These are phyloP conservation scores for Phytophthora brassicae DNA, from an alignment of 352 stramenopile genomes.

Conservation along the genomic window DNA sequence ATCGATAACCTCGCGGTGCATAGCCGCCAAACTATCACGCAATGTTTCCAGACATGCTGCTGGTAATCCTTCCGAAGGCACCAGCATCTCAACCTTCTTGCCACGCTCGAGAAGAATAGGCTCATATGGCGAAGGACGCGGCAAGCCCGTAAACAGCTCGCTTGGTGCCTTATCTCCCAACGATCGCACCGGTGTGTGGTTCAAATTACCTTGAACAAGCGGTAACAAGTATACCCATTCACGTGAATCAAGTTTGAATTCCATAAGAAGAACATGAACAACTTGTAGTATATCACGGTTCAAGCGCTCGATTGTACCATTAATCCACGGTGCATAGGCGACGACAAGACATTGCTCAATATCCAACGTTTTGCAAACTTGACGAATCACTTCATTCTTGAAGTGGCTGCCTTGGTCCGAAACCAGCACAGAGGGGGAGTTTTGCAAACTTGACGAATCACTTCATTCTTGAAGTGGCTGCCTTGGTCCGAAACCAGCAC, in stretches of 20 bases:
- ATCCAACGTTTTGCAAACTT: no score
- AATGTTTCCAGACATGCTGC: background rate
- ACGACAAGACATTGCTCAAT: no score
- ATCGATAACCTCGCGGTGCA: conserved; percentile 1
- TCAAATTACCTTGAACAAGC: conserved; percentile 3
- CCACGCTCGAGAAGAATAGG: background rate
- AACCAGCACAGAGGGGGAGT: no score
- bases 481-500: no score
- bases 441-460: no score
- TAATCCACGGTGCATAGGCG: conserved; percentile 1
- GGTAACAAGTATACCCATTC: conserved; percentile 18
- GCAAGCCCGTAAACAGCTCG: conserved; percentile 5
- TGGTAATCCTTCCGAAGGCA: background rate
- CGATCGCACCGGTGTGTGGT: background rate
- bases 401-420: no score
- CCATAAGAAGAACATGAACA: no score
- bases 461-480: no score
- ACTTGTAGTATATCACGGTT: no score
- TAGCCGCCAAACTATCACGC: background rate
- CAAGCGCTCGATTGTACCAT: background rate
- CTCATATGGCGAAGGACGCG: background rate
- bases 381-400: no score
- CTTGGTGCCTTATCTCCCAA: no score
- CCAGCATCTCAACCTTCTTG: no score
- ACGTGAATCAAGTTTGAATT: background rate